phyloP scores from a whole-genome alignment of 768 basidiomycete species.

The Mycena rosella region DNA sequence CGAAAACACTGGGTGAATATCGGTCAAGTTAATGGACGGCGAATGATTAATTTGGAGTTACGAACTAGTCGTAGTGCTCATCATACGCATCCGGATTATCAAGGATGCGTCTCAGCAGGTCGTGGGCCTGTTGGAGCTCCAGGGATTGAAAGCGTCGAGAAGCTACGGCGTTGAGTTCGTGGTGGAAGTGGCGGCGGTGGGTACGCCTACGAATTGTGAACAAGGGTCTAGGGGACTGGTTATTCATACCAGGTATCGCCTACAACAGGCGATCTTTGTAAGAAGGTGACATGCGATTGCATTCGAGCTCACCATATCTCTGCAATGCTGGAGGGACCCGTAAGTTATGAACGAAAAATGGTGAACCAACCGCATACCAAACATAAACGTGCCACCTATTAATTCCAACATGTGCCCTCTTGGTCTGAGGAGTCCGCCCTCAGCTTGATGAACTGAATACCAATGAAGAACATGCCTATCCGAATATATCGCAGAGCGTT shows the following conservation, averaged over 20 bases:
- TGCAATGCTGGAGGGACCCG: neutral
- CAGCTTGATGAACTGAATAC: too few species aligned
- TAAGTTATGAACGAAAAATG: neutral
- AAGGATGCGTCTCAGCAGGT: neutral
- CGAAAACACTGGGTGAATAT: neutral
- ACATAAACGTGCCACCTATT: neutral
- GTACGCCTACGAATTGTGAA: neutral
- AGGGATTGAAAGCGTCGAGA: neutral
- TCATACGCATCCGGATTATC: neutral
- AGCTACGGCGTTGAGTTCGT: neutral
- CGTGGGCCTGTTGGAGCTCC: neutral
- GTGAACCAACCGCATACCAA: neutral
- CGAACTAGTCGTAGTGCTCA: neutral
- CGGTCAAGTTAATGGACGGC: neutral
- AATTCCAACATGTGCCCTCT: neutral
- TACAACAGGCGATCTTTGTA: neutral
- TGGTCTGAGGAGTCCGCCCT: neutral
- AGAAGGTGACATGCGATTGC: too few species aligned
- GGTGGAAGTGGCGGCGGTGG: neutral
- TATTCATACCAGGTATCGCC: neutral
- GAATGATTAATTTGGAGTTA: neutral
- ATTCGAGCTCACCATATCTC: neutral
- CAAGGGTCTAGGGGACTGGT: too few species aligned
- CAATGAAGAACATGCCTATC: neutral
- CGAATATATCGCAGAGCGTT: conserved; percentile 30